Conservation (phyloP, 352 stramenopile genomes). For the Pythium sp. region DNA sequence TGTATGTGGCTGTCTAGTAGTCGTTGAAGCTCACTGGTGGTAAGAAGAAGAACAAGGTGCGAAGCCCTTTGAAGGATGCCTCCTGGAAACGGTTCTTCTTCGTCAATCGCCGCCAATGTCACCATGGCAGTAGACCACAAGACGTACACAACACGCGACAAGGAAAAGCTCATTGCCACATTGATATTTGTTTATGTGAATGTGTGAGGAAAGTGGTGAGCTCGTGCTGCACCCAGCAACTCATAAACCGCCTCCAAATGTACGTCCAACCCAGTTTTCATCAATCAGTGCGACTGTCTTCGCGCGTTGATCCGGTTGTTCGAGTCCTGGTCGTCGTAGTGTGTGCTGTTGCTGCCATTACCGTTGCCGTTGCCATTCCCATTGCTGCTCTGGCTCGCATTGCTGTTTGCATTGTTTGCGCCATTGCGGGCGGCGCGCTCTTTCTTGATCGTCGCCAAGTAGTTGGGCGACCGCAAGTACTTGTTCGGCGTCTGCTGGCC, state of each 20-base stretch:
- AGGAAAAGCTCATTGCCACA: not conserved
- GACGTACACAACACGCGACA: not conserved
- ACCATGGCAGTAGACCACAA: too few species aligned
- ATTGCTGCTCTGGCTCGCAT: slow-evolving; percentile 19
- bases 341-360: not conserved
- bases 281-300: slow-evolving; percentile 61
- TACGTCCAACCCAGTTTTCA: not conserved
- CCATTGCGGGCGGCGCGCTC: slow-evolving; percentile 34
- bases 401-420: slow-evolving; percentile 15
- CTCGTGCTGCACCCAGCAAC: not conserved
- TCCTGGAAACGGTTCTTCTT: too few species aligned
- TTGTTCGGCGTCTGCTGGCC: slow-evolving; percentile 84
- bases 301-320: slow-evolving; percentile 37
- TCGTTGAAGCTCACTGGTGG: too few species aligned
- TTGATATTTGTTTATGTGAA: too few species aligned
- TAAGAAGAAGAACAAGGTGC: too few species aligned
- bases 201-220: too few species aligned
- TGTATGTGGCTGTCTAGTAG: too few species aligned
- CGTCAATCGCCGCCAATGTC: too few species aligned
- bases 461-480: slow-evolving; percentile 85
- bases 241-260: not conserved
- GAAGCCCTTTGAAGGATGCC: too few species aligned
- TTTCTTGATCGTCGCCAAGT: slow-evolving; percentile 80
- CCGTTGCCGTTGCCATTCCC: slow-evolving; percentile 19
- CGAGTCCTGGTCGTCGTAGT: slow-evolving; percentile 16